These are phyloP conservation scores for Ustulina deusta DNA, from an alignment of 2,329 filamentous ascomycete genomes.

Conservation along the genomic window DNA sequence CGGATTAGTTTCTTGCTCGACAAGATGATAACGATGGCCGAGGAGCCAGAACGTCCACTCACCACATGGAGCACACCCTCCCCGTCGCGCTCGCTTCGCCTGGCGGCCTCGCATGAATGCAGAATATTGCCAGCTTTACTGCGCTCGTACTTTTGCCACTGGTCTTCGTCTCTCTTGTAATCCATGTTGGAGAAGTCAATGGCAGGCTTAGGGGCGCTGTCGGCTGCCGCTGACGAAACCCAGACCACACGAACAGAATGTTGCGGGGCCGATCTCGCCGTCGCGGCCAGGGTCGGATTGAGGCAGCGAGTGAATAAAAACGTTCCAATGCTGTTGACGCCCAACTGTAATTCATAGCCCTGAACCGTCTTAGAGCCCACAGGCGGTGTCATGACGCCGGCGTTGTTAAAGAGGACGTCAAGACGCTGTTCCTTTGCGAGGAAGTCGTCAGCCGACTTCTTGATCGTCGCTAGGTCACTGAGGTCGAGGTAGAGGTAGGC, in stretches of 20 bases:
- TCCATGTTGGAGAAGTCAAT: slow-evolving; percentile 43
- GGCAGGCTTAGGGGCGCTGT: slow-evolving; percentile 35
- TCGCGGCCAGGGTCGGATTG: slow-evolving; percentile 41
- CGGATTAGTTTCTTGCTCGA: neutral
- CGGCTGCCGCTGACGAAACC: slow-evolving; percentile 44
- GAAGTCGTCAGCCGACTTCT: slow-evolving; percentile 54
- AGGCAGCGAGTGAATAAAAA: slow-evolving; percentile 49
- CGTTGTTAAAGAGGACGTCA: slow-evolving; percentile 57
- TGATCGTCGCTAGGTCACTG: slow-evolving; percentile 55
- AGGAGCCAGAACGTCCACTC: neutral
- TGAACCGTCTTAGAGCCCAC: slow-evolving; percentile 49
- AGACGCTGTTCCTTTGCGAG: slow-evolving; percentile 52
- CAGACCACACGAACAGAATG: slow-evolving; percentile 46
- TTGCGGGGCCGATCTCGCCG: slow-evolving; percentile 21
- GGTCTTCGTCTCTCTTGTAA: slow-evolving; percentile 30
- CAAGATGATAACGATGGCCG: neutral
- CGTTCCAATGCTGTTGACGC: slow-evolving; percentile 47
- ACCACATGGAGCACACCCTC: slow-evolving; percentile 24
- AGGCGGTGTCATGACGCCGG: slow-evolving; percentile 50
- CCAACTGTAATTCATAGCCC: slow-evolving; percentile 50
- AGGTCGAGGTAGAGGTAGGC: slow-evolving; percentile 55
- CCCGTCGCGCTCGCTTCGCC: slow-evolving; percentile 13
- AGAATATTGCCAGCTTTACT: slow-evolving; percentile 24
- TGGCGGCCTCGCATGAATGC: slow-evolving; percentile 19
- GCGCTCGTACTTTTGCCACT: slow-evolving; percentile 29